A percentile compares a stretch with the other conserved stretches of the same genome.
phyloP scores from a whole-genome alignment of 345 rosid genomes.

The Gossypium arboreum region DNA sequence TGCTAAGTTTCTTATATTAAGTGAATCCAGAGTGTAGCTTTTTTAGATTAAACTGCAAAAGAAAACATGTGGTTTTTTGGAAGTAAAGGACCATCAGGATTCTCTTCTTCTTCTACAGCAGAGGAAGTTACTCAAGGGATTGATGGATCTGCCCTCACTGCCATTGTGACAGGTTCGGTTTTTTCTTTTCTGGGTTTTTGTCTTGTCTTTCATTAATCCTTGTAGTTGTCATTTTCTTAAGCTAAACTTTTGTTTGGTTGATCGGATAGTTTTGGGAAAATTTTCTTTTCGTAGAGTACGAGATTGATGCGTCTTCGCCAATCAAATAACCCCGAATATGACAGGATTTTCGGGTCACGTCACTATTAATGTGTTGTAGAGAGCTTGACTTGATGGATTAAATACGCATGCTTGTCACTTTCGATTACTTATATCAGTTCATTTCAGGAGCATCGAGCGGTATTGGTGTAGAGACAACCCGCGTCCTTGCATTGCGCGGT shows the following conservation, averaged over 20 bases:
- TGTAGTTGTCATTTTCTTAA: slow-evolving; percentile 3
- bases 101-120: slow-evolving; percentile 16
- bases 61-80: slow-evolving; percentile 15
- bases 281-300: neutral
- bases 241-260: neutral
- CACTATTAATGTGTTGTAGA: too few relatives aligned
- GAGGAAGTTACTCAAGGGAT: slow-evolving; percentile 36
- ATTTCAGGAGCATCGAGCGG: slow-evolving; percentile 75
- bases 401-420: neutral
- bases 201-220: neutral
- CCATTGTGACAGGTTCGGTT: slow-evolving; percentile 40
- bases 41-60: neutral
- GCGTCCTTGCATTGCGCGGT: slow-evolving; percentile 6
- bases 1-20: neutral
- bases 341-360: too few relatives aligned
- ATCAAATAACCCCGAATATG: too few relatives aligned
- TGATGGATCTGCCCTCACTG: slow-evolving; percentile 42
- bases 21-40: neutral
- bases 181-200: neutral
- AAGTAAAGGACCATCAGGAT: neutral
- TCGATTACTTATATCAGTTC: neutral
- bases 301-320: too few relatives aligned
- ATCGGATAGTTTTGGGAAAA: neutral
- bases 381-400: too few relatives aligned
- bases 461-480: slow-evolving; percentile 58